Evolutionary conservation across 495 filamentous ascomycete genomes (phyloP), one percentile per base, ranked within the genome.

Genomic region (Talaromyces stipitatus): DNA sequence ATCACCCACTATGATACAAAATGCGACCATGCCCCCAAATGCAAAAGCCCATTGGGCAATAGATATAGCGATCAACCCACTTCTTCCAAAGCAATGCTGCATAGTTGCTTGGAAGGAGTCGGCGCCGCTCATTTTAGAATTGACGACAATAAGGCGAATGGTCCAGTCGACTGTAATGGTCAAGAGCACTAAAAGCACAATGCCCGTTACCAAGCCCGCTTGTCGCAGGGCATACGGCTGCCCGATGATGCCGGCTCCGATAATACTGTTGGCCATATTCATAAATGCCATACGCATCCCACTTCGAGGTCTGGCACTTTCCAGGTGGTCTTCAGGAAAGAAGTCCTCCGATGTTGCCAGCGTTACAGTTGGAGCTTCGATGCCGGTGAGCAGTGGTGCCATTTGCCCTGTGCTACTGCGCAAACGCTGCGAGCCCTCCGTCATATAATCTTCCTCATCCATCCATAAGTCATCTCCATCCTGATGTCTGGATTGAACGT

Each of bases 261-360:
- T 97, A 63, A 98, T 98, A 60, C 86, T 91, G 69, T 98, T 98
- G 45, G 92, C 91, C 94, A 98, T 98, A 70, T 98, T 98, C 90
- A 96, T 96, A 61, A 98, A 97, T 5, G 84, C 81, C 72, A 81
- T 85, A 54, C 71, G 73, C 78, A 86, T 78, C 23, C 82, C 81
- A 64, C 81, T 88, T 61, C 83, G 82, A 23, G 87, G 85, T 54
- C 86, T 72, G 10, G 82, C 81, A 56, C 66, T 74, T 58, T 85
- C 82, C 33, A 87, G 65, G 43, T 80, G 74, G 9, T 86, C 81
- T 62, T 85, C 82, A 0, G 80, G 74, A 59, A 82, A 74, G 64
- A 82, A 81, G 47, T 80, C 78, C 7, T 83, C 81, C 4, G 75
- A 72, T 4, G 73, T 83, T 26, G 90, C 89, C n/a, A 94, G 70